phyloP scores from a whole-genome alignment of 75 land plant genomes.

The Azolla pinnata region DNA sequence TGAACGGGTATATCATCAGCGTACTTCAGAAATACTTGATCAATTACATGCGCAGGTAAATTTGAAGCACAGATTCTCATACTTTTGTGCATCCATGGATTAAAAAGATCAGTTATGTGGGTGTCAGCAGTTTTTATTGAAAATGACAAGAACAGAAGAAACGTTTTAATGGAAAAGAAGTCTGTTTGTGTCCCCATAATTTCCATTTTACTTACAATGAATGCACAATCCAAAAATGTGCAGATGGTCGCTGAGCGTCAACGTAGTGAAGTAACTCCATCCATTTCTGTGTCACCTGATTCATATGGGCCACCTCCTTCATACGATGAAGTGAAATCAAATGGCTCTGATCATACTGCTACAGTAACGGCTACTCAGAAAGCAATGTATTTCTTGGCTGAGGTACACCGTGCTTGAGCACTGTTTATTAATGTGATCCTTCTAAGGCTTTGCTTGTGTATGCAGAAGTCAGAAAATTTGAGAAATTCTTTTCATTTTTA shows the following conservation, averaged over 20 bases:
- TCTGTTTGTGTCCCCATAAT: too few species aligned
- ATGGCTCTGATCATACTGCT: conserved; percentile 24
- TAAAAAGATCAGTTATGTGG: too few species aligned
- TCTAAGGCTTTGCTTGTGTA: too few species aligned
- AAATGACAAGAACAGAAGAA: too few species aligned
- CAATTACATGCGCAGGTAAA: conserved; percentile 52
- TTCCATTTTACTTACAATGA: neutral
- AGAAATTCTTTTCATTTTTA: neutral
- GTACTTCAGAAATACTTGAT: conserved; percentile 42
- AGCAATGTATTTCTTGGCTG: conserved; percentile 32
- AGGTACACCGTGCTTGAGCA: conserved; percentile 10
- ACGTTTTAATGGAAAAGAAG: neutral
- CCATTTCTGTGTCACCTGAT: conserved; percentile 11
- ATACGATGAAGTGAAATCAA: conserved; percentile 33
- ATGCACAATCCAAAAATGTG: conserved; percentile 4
- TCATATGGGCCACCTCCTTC: conserved; percentile 29
- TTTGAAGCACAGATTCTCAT: too few species aligned
- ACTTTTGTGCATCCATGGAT: too few species aligned
- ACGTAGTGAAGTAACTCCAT: conserved; percentile 26
- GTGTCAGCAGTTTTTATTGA: too few species aligned
- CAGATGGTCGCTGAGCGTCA: conserved; percentile 64
- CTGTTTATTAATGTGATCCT: neutral
- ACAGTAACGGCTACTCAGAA: conserved; percentile 13
- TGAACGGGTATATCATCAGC: conserved; percentile 57
- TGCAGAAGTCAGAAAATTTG: neutral